Conservation (phyloP, 495 filamentous ascomycete species). For the Aspergillus nidulans region DNA sequence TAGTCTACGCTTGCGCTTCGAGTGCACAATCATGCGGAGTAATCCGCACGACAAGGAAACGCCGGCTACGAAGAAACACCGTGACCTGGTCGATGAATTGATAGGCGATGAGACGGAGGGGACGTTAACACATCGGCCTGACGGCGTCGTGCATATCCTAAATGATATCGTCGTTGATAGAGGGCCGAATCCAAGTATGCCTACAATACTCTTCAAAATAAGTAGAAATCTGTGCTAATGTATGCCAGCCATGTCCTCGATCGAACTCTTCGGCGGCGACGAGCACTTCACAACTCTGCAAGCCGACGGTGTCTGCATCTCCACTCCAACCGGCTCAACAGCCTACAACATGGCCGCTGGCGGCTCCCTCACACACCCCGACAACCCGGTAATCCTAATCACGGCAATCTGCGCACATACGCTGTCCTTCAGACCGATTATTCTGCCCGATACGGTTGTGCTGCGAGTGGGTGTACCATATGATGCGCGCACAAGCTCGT, state of each 20-base stretch:
- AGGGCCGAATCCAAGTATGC: slow-evolving; percentile 81
- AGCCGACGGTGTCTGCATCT: slow-evolving; percentile 85
- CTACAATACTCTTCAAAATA: no score
- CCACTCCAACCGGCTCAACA: slow-evolving; percentile 89
- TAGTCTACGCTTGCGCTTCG: slow-evolving; percentile 83
- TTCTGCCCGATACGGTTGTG: slow-evolving; percentile 91
- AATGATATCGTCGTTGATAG: slow-evolving; percentile 91
- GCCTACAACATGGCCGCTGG: slow-evolving; percentile 97
- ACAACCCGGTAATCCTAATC: slow-evolving; percentile 94
- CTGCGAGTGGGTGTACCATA: slow-evolving; percentile 89
- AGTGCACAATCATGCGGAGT: slow-evolving; percentile 90
- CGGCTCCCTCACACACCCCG: slow-evolving; percentile 90
- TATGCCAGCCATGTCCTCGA: slow-evolving; percentile 69
- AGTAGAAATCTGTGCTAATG: slow-evolving; percentile 26
- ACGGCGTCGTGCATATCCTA: slow-evolving; percentile 78
- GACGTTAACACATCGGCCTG: slow-evolving; percentile 73
- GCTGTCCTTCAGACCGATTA: slow-evolving; percentile 90
- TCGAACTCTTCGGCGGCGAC: slow-evolving; percentile 91
- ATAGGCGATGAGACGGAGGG: slow-evolving; percentile 80
- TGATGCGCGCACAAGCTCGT: slow-evolving; percentile 79
- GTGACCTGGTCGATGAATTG: slow-evolving; percentile 84
- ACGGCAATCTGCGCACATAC: slow-evolving; percentile 97
- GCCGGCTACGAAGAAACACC: slow-evolving; percentile 22
- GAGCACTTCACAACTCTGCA: slow-evolving; percentile 87
- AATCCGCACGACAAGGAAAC: slow-evolving; percentile 38